Percentiles rank a stretch among this genome's conserved stretches.
Evolutionary conservation across 768 basidiomycete genomes (phyloP).

Genomic region (Lactifluus hygrophoroides): DNA sequence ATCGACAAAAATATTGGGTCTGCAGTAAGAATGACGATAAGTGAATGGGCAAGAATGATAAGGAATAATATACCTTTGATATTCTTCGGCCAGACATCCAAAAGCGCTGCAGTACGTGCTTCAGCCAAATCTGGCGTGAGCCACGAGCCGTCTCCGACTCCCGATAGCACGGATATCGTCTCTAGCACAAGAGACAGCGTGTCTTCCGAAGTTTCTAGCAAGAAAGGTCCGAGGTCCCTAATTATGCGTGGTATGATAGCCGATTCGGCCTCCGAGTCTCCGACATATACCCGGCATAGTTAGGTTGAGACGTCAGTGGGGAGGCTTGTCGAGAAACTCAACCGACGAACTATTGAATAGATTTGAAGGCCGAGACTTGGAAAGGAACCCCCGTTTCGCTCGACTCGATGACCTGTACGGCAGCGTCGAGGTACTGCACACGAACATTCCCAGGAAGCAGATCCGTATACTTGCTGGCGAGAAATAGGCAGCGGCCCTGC

Average conservation of each 20-base stretch:
- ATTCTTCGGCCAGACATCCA: constrained; percentile 82
- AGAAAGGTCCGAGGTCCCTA: constrained; percentile 74
- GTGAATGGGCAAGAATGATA: neutral
- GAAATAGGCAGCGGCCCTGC: constrained; percentile 91
- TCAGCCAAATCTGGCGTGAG: constrained; percentile 55
- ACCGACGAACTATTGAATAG: constrained; percentile 76
- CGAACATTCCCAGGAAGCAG: constrained; percentile 64
- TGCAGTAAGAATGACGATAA: constrained; percentile 24
- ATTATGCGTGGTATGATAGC: constrained; percentile 69
- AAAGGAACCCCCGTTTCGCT: constrained; percentile 68
- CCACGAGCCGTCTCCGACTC: constrained; percentile 68
- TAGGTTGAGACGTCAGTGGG: constrained; percentile 25
- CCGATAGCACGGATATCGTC: constrained; percentile 70
- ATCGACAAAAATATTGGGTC: constrained; percentile 66
- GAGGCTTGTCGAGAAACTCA: neutral
- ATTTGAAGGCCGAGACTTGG: constrained; percentile 91
- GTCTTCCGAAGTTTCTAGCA: constrained; percentile 74
- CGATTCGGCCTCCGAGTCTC: constrained; percentile 48
- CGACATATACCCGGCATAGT: constrained; percentile 62
- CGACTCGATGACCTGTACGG: constrained; percentile 77
- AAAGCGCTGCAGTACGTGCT: constrained; percentile 54
- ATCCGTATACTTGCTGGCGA: constrained; percentile 81
- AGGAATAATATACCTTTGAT: constrained; percentile 56
- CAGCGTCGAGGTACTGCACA: constrained; percentile 80
- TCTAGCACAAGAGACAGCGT: constrained; percentile 84